Percentiles rank a stretch among this genome's conserved stretches.
Evolutionary conservation across 2,329 filamentous ascomycete genomes (phyloP).

Genomic region (Cryphonectria parasitica): DNA sequence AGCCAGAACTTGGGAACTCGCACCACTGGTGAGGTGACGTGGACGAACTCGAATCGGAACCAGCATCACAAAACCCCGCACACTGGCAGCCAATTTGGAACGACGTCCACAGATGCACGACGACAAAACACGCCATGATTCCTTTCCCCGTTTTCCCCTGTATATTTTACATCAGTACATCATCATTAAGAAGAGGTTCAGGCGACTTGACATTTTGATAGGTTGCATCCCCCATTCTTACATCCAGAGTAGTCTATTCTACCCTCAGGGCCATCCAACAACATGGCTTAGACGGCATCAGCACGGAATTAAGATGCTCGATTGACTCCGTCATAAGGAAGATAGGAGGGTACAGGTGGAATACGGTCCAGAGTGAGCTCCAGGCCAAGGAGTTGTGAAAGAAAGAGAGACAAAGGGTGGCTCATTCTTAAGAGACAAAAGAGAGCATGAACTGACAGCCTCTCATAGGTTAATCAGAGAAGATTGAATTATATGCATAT

Average conservation of each 20-base stretch:
- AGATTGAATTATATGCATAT: background rate
- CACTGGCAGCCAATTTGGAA: no score
- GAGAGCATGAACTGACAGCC: constrained; percentile 3
- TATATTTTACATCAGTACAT: constrained; percentile 13
- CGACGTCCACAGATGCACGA: background rate
- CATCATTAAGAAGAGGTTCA: background rate
- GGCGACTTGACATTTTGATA: background rate
- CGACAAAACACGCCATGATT: background rate
- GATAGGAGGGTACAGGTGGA: background rate
- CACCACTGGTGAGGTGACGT: background rate
- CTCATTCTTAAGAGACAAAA: background rate
- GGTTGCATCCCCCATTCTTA: background rate
- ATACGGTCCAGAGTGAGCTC: background rate
- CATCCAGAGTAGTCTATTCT: constrained; percentile 10
- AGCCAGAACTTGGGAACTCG: constrained; percentile 3
- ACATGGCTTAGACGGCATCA: constrained; percentile 23
- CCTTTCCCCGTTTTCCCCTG: constrained; percentile 2
- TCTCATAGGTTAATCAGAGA: constrained; percentile 6
- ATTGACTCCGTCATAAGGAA: background rate
- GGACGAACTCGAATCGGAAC: background rate
- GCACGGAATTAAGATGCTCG: constrained; percentile 19
- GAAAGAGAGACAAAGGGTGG: background rate
- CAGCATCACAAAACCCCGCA: background rate
- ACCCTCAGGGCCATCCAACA: background rate
- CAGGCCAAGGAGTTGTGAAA: background rate